Evolutionary conservation across 768 basidiomycete genomes (phyloP), one percentile per base, ranked within the genome.

Genomic region (Phylloporus rhodoxanthus): DNA sequence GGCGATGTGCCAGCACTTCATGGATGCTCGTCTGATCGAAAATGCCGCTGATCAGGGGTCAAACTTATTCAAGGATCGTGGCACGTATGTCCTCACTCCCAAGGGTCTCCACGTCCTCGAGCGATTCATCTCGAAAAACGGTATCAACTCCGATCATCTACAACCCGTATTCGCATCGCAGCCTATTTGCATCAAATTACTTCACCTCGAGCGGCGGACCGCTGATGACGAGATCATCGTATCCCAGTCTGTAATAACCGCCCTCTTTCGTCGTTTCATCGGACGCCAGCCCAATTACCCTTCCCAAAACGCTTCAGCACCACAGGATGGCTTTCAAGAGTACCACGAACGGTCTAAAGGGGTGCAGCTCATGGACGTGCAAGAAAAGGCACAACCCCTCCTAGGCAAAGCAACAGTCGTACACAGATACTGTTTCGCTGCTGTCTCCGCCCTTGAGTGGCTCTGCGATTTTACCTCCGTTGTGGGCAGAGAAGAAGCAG

Each of bases 71-170:
- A 97, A 97, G 73, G 96, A 99, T 60, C 87, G 96, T 46, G 95
- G 95, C 52, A 87, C 97, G 51, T 99, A 93, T 71, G 80, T 85
- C 62, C 79, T 96, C 64, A 98, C 96, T 11, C 91, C 96, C 14
- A 99, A 99, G 73, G 96, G 96, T 45, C 84, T 98, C 45, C 96
- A 99, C 62, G 90, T 99, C 61, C 84, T 99, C 56, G 96, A 99
- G 66, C 85, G 96, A n/a, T 99, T 99, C 77, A 96, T 98, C 75
- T 88, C 86, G 69, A 97, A 95, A 78, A 98, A 99, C 67, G 96
- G 96, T 59, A 97, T 99, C 73, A 91, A 86, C 56, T 86, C 91
- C 37, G 91, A 96, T 70, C 85, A 93, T 67, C 81, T 98, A 17
- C 81, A 91, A 56, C 81, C 79, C 45, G 88, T 97, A 39, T 99